These are phyloP conservation scores for Pichia kluyveri DNA, from an alignment of 805 yeast genomes.

Conservation along the genomic window DNA sequence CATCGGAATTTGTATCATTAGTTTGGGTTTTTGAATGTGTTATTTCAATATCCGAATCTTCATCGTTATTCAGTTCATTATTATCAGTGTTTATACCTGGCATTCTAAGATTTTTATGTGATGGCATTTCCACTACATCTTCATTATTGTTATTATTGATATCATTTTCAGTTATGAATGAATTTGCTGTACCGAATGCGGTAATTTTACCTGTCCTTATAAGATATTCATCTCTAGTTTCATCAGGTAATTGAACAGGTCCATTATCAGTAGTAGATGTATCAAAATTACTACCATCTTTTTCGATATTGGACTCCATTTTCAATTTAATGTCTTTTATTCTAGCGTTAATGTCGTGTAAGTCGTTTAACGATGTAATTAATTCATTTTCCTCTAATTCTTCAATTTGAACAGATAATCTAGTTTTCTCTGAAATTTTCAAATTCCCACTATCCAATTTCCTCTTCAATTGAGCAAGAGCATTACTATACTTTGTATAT, in stretches of 20 bases:
- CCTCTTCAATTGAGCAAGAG: slow-evolving; percentile 38
- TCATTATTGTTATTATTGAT: background rate
- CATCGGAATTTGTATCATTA: slow-evolving; percentile 8
- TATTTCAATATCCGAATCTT: slow-evolving; percentile 4
- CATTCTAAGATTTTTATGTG: slow-evolving; percentile 36
- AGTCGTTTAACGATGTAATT: slow-evolving; percentile 46
- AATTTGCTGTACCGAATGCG: slow-evolving; percentile 72
- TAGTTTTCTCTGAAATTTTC: slow-evolving; percentile 56
- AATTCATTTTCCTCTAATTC: slow-evolving; percentile 43
- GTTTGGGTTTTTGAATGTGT: slow-evolving; percentile 1
- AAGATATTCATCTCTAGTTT: slow-evolving; percentile 68
- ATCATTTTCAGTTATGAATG: slow-evolving; percentile 37
- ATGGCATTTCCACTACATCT: slow-evolving; percentile 13
- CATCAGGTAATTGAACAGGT: slow-evolving; percentile 44
- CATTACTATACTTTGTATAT: slow-evolving; percentile 33
- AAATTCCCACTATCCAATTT: slow-evolving; percentile 44
- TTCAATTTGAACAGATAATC: slow-evolving; percentile 43
- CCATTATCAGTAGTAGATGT: slow-evolving; percentile 7
- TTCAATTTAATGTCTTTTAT: slow-evolving; percentile 24
- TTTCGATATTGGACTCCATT: slow-evolving; percentile 7
- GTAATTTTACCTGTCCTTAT: slow-evolving; percentile 89
- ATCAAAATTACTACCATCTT: slow-evolving; percentile 2
- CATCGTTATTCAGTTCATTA: slow-evolving; percentile 10
- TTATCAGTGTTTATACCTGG: slow-evolving; percentile 36
- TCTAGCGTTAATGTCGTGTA: slow-evolving; percentile 45